Base-by-base conservation (phyloP, 805 yeast genomes). In the Kregervanrija pseudodelftensis region DNA sequence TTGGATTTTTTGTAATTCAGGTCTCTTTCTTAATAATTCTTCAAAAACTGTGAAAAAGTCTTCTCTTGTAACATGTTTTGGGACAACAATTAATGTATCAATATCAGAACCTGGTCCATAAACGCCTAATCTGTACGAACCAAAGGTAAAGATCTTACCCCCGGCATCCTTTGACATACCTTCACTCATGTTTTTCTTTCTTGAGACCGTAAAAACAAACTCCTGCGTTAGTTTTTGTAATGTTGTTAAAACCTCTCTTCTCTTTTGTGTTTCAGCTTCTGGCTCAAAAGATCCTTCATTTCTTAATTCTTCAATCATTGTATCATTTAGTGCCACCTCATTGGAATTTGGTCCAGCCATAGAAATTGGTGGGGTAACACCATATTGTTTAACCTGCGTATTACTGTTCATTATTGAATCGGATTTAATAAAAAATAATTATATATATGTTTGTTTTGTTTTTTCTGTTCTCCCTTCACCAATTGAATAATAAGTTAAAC, bases 31-130 rank as follows among this genome's bases (percentile, higher is more conserved):
- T 46, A 93, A 63, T 11, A 93, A 63, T 37, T 74, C 74, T 33
- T 73, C 85, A 67, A 93, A 89, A 0, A 86, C 89, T 1, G 75
- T 77, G 60, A 93, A 93, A 60, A 91, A 93, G 63, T 90, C 93
- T 22, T 85, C 93, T 51, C 96, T 75, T 1, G 85, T 73, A 11
- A 93, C 95, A 63, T 93, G 98, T 56, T 91, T 93, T 1, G 99
- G 99, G 13, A 87, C 97, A 28, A 91, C 97, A n/a, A 93, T 86
- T 39, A 93, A 68, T 0, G 98, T 86, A 70, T 93, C 99, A 49
- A 93, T 91, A 82, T 93, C 99, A 0, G 95, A 85, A 1, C 99
- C 98, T 0, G 98, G 98, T 0, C 98, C 98, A 66, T 90, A 88
- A 11, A 93, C 99, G 4, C 99, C 99, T 37, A 93, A 67, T 50